A percentile compares a stretch with the other conserved stretches of the same genome.
Conservation (phyloP, 2,329 filamentous ascomycete genomes). For the Gnomoniopsis sp. region DNA sequence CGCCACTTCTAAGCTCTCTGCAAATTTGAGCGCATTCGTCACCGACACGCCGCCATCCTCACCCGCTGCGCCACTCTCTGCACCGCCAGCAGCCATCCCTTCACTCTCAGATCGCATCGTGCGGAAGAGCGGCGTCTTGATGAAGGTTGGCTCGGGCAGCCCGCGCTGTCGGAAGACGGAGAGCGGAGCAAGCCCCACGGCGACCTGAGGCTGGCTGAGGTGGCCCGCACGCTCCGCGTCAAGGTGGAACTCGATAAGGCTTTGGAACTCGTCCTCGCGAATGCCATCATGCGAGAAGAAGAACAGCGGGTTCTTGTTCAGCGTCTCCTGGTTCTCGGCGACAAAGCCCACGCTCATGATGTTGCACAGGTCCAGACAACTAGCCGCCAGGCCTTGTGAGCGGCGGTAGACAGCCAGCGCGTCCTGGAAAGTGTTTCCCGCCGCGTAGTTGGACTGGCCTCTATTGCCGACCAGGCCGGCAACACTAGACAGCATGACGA, state of each 20-base stretch:
- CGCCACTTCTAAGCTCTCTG: conserved; percentile 18
- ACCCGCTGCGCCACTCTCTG: not conserved
- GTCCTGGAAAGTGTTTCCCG: conserved; percentile 34
- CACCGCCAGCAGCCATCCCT: not conserved
- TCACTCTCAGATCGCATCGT: conserved; percentile 12
- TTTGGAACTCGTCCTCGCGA: conserved; percentile 17
- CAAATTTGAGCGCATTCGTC: conserved; percentile 15
- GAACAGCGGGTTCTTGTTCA: conserved; percentile 17
- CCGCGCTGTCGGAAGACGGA: conserved; percentile 11
- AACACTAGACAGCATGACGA: conserved; percentile 14
- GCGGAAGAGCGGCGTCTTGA: conserved; percentile 16
- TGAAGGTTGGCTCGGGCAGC: conserved; percentile 16
- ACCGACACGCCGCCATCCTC: conserved; percentile 11
- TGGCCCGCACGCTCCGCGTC: conserved; percentile 10
- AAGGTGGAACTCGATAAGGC: conserved; percentile 18
- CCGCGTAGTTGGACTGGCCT: conserved; percentile 21
- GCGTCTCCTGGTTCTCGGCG: conserved; percentile 14
- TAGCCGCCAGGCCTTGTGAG: conserved; percentile 20
- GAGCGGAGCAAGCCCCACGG: conserved; percentile 11
- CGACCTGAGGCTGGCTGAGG: conserved; percentile 8
- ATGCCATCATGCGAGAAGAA: conserved; percentile 18
- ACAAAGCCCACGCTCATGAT: conserved; percentile 27
- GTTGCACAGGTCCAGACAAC: conserved; percentile 23
- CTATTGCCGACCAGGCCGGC: conserved; percentile 8
- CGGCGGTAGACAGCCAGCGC: conserved; percentile 22